Percentiles rank a stretch among this genome's conserved stretches.
These are phyloP conservation scores for Micractinium conductrix DNA, from an alignment of 139 green algal species.

Conservation along the genomic window DNA sequence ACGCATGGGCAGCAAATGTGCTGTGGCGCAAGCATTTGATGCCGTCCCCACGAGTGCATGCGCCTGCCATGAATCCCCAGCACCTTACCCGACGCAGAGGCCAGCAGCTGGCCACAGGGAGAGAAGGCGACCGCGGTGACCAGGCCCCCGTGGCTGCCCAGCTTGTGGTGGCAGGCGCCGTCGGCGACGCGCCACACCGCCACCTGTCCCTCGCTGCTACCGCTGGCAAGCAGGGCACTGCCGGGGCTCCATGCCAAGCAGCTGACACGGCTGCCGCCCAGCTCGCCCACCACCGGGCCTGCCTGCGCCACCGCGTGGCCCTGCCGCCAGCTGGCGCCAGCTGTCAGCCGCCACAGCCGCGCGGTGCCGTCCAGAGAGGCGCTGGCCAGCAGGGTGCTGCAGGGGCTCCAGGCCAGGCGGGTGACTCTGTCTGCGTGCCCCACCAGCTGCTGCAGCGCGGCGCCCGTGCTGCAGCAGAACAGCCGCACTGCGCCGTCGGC, in stretches of 20 bases:
- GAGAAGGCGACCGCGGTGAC: constrained; percentile 15
- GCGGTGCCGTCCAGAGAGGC: constrained; percentile 16
- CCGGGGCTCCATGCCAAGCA: constrained; percentile 20
- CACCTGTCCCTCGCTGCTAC: constrained; percentile 10
- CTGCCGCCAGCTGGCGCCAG: background rate
- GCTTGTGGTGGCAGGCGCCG: background rate
- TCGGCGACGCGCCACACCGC: background rate
- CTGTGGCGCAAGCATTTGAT: background rate
- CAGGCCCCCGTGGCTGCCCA: background rate
- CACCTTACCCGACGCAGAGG: background rate
- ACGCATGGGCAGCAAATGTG: background rate
- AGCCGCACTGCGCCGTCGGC: constrained; percentile 8
- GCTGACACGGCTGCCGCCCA: background rate
- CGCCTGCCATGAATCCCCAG: background rate
- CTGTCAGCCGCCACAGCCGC: constrained; percentile 9
- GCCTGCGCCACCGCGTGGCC: too few species aligned
- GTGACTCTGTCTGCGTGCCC: constrained; percentile 21
- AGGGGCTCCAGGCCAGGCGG: background rate
- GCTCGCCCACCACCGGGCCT: background rate
- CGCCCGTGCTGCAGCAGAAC: constrained; percentile 4
- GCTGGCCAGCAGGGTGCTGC: constrained; percentile 6
- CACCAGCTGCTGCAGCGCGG: constrained; percentile 4
- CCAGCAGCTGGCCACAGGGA: constrained; percentile 8
- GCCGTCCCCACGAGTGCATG: background rate
- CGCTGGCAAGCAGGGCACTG: constrained; percentile 19